Percentiles rank a stretch among this genome's conserved stretches.
Evolutionary conservation across 768 basidiomycete genomes (phyloP).

Genomic region (Panaeolus papilionaceus): DNA sequence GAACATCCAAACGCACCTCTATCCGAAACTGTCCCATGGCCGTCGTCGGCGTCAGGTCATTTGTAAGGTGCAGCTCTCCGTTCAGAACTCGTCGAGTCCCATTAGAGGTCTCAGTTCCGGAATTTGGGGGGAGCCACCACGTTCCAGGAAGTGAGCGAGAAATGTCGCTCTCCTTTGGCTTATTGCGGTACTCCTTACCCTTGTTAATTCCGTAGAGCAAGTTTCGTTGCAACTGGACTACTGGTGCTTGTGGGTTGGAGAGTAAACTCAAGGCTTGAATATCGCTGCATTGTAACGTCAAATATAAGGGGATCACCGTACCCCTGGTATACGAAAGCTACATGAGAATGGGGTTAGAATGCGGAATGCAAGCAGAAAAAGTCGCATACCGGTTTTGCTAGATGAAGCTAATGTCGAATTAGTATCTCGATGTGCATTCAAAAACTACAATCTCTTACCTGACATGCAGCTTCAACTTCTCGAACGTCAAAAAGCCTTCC

Average conservation of each 20-base stretch:
- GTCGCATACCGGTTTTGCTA: constrained; percentile 45
- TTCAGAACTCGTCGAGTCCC: constrained; percentile 29
- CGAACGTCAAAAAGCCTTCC: constrained; percentile 38
- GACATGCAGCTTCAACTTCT: constrained; percentile 37
- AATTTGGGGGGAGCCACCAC: constrained; percentile 37
- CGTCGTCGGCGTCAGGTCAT: constrained; percentile 42
- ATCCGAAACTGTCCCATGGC: constrained; percentile 44
- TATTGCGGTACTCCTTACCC: neutral
- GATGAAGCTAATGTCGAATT: constrained; percentile 36
- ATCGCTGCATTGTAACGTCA: constrained; percentile 48
- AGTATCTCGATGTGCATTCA: constrained; percentile 11
- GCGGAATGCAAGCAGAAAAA: constrained; percentile 4
- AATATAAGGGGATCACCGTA: constrained; percentile 50
- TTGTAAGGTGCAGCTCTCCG: constrained; percentile 44
- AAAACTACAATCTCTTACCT: constrained; percentile 31
- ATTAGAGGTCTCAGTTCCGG: constrained; percentile 12
- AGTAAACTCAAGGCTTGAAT: constrained; percentile 46
- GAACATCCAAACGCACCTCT: constrained; percentile 33
- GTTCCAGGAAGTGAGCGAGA: constrained; percentile 37
- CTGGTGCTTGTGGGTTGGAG: constrained; percentile 43
- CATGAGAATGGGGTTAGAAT: neutral
- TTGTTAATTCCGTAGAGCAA: constrained; percentile 29
- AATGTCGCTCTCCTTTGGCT: constrained; percentile 30
- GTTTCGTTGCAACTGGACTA: constrained; percentile 45
- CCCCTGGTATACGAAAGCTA: constrained; percentile 57